Base-by-base conservation (phyloP, 129 eudicot species). In the Flaveria brownii region DNA sequence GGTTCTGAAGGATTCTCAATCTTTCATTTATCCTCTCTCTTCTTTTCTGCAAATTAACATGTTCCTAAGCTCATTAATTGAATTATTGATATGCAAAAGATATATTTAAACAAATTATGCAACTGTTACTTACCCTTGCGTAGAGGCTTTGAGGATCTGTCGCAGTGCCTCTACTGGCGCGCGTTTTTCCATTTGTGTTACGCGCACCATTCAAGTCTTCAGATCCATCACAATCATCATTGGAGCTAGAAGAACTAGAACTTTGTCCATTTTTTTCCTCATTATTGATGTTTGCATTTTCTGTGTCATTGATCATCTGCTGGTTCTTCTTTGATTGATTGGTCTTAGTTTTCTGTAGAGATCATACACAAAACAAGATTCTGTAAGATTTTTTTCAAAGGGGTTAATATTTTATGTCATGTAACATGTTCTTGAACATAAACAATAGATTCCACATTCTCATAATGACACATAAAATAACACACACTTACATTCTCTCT, bases 1-100 rank as follows among this genome's bases (percentile, higher is more conserved):
- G 96, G 64, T 80, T 87, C 71, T 91, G 99, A 71, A 94, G 88
- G 80, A 86, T 87, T 81, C 88, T 91, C 74, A 94, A 41, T 74
- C 99, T 94, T 80, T 94, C 99, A 73, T 94, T 94, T 9, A 94
- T 91, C 73, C 92, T 91, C 68, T 94, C 97, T 85, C 99, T 94
- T 85, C 99, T 86, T 85, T 83, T 94, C 99, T 94, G 94, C 57
- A 85, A 64, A 33, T 68, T 45, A 16, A 56, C 3, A 39, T 39
- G 39, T 26, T 42, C n/a, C 42, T 6, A 61, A 42, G 51, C 49
- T 47, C 67, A 68, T 65, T 2, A 65, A 0, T 30, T 9, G 42
- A 61, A 2, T 25, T 61, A 26, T 26, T 61, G 42, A 26, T 14
- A 25, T 23, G 65, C 30, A 10, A 59, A 57, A 54, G 25, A 17